phyloP scores from a whole-genome alignment of 352 stramenopile genomes.

The Phytopythium helicoides region DNA sequence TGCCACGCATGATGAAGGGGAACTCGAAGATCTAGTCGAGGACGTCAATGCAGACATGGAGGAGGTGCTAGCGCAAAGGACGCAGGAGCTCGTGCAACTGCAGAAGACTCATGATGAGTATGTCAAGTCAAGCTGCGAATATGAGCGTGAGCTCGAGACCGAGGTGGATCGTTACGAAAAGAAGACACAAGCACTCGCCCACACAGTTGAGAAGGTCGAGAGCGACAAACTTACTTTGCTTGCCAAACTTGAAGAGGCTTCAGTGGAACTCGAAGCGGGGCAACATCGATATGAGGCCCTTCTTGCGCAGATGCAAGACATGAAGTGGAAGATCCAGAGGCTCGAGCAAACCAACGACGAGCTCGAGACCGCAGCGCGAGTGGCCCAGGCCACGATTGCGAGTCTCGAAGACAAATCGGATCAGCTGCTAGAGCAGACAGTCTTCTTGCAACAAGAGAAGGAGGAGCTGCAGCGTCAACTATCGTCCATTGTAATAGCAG shows the following conservation, averaged over 20 bases:
- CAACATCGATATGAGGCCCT: constrained; percentile 29
- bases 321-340: constrained; percentile 67
- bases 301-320: constrained; percentile 33
- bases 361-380: constrained; percentile 57
- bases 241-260: constrained; percentile 8
- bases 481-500: constrained; percentile 20
- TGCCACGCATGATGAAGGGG: constrained; percentile 10
- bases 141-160: constrained; percentile 65
- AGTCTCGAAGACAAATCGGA: constrained; percentile 63
- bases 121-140: constrained; percentile 71
- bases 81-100: constrained; percentile 41
- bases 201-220: constrained; percentile 20
- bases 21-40: constrained; percentile 12
- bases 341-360: constrained; percentile 74
- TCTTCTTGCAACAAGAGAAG: constrained; percentile 70
- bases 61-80: constrained; percentile 21
- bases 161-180: constrained; percentile 59
- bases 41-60: constrained; percentile 1
- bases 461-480: constrained; percentile 44
- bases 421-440: constrained; percentile 51
- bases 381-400: constrained; percentile 55
- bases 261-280: constrained; percentile 21
- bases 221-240: constrained; percentile 23
- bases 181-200: constrained; percentile 26
- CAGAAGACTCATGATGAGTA: constrained; percentile 73